Conservation (phyloP, 2,329 filamentous ascomycete species). For the Septoria linicola region DNA sequence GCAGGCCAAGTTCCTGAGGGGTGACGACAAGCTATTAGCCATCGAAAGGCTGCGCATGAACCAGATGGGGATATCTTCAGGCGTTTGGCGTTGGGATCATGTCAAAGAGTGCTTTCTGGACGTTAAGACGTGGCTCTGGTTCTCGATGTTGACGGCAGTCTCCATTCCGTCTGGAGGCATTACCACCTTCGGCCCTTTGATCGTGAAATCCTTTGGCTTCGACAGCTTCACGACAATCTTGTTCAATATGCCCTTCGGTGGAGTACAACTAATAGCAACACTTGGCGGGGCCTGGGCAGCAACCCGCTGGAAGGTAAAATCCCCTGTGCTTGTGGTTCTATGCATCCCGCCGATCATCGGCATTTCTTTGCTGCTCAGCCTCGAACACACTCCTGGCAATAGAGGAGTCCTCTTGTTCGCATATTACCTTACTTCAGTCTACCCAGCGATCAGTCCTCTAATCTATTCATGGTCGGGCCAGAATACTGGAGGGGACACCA, state of each 20-base stretch:
- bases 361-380: constrained; percentile 53
- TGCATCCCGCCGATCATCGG: constrained; percentile 59
- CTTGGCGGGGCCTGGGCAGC: constrained; percentile 59
- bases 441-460: constrained; percentile 60
- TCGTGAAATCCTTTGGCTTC: constrained; percentile 60
- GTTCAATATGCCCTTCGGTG: constrained; percentile 62
- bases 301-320: constrained; percentile 56
- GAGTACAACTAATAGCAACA: constrained; percentile 60
- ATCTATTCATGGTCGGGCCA: constrained; percentile 62
- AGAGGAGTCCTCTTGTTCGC: constrained; percentile 55
- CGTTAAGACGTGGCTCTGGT: constrained; percentile 62
- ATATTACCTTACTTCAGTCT: constrained; percentile 61
- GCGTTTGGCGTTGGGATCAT: constrained; percentile 54
- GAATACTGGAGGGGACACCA: constrained; percentile 68
- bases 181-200: constrained; percentile 58
- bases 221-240: constrained; percentile 57
- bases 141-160: constrained; percentile 42
- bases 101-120: constrained; percentile 57
- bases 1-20: constrained; percentile 56
- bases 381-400: constrained; percentile 48
- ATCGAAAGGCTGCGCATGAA: constrained; percentile 54
- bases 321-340: constrained; percentile 54
- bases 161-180: constrained; percentile 59
- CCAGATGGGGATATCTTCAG: constrained; percentile 44
- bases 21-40: constrained; percentile 58